Evolutionary conservation across 2,329 filamentous ascomycete genomes (phyloP), one percentile per base, ranked within the genome.

Genomic region (Podosphaera xanthii): DNA sequence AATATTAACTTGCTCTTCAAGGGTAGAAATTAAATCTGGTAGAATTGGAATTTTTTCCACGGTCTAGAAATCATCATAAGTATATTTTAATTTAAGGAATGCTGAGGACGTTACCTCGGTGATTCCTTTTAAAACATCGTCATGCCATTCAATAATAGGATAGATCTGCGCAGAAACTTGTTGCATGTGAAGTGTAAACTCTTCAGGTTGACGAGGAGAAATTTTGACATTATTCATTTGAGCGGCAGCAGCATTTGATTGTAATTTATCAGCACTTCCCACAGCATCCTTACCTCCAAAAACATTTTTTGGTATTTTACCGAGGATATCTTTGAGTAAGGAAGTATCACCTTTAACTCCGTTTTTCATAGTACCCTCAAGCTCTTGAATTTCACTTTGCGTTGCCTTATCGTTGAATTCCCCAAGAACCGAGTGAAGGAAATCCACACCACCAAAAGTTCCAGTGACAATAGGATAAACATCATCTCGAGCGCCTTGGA

Each of bases 371-470:
- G 86, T 84, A n/a, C 84, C 84, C 71, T 96, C 86, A 9, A 96
- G 82, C 66, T 89, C 83, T 67, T 94, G 81, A 59, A 97, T 82
- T 69, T 97, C 91, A 62, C 87, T 92, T 70, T 96, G 90, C 36
- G 84, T 90, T 61, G 90, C 75, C 73, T 95, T 95, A 71, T 96
- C 90, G 46, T 84, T 86, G 58, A 95, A 81, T 73, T 83, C 81
- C 60, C 81, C 80, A 53, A 79, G 86, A 36, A 94, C 89, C 0
- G 86, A 92, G 73, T 94, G 88, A 61, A 95, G 74, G 72, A 96
- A 96, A 68, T 96, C 91, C 12, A 95, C 90, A 63, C 90, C 90
- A 62, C 90, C 90, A 71, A 96, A 96, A 5, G 90, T 96, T 61
- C 91, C 90, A 0, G 90, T 96, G 52, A 94, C 78, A 62, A 91